Base-by-base conservation (phyloP, 768 basidiomycete species). In the Termitomyces sp. region DNA sequence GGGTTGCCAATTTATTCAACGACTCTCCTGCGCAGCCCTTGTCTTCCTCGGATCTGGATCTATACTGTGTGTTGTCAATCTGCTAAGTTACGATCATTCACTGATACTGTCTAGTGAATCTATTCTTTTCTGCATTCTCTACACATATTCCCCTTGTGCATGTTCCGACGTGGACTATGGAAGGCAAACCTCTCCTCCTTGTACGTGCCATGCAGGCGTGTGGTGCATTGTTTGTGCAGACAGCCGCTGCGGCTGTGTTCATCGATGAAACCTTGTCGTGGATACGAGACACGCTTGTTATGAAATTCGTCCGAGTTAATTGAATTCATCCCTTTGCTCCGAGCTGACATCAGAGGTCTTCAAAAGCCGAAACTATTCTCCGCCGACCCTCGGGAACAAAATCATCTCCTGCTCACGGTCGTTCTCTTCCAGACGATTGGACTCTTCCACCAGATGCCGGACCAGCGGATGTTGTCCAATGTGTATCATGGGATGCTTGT, bases 401-500 rank as follows among this genome's bases (percentile, higher is more conserved):
- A 76, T 47, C 58, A 78, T 59, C 71, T 81, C 40, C 79, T 82
- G 24, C 66, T 82, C 36, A 76, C 81, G 22, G 76, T 78, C 39
- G 74, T 78, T n/a, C 71, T 85, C 33, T 68, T 83, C 18, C 84
- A 82, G 68, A 86, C 78, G 20, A 83, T 82, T 64, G 85, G 84
- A 20, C 69, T 81, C 33, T 82, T 79, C 66, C 82, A 81, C 64
- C 79, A 81, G 69, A 76, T 75, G 53, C 64, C 71, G 50, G 78
- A 79, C 42, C 78, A 81, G 62, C 74, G 81, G 57, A 74, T 73
- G 30, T 73, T 73, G 53, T 81, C 80, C 45, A 82, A 71, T 57
- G 70, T 79, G n/a, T 86, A 82, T 65, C 87, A 82, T 69, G 78
- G 78, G 37, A 82, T 83, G 77, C 78, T 88, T 26, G 79, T 85